These are phyloP conservation scores for Deakozyma indianensis DNA, from an alignment of 805 yeast species.

Conservation along the genomic window DNA sequence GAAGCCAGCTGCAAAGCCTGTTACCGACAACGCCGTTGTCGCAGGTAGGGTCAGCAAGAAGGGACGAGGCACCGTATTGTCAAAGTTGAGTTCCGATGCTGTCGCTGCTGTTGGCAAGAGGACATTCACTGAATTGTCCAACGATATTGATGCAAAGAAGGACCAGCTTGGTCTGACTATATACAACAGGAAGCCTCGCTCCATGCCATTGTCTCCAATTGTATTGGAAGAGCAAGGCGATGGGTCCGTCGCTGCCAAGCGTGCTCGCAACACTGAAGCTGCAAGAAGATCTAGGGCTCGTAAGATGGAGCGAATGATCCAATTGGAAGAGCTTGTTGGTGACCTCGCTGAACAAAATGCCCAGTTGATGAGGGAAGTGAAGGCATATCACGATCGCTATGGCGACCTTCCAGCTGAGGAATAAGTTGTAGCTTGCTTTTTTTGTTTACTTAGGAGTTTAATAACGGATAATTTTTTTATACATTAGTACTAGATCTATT, in stretches of 20 bases:
- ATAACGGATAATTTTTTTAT: no score
- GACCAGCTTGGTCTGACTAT: constrained; percentile 67
- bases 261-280: constrained; percentile 92
- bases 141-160: constrained; percentile 11
- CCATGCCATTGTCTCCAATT: constrained; percentile 58
- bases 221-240: constrained; percentile 29
- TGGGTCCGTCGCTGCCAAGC: constrained; percentile 33
- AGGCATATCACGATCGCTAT: constrained; percentile 17
- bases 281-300: constrained; percentile 92
- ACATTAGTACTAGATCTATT: no score
- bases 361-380: constrained; percentile 48
- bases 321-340: constrained; percentile 70
- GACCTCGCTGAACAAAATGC: constrained; percentile 44
- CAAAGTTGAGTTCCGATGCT: background rate
- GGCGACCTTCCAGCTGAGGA: background rate
- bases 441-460: no score
- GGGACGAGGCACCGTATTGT: background rate
- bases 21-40: background rate
- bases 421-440: background rate
- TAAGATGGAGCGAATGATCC: constrained; percentile 81
- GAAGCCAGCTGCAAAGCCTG: background rate
- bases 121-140: background rate
- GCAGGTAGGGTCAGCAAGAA: background rate
- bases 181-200: constrained; percentile 66
- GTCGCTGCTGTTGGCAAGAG: background rate